These are phyloP conservation scores for Hymenoscyphus fraxineus DNA, from an alignment of 2,329 filamentous ascomycete genomes.

Conservation along the genomic window DNA sequence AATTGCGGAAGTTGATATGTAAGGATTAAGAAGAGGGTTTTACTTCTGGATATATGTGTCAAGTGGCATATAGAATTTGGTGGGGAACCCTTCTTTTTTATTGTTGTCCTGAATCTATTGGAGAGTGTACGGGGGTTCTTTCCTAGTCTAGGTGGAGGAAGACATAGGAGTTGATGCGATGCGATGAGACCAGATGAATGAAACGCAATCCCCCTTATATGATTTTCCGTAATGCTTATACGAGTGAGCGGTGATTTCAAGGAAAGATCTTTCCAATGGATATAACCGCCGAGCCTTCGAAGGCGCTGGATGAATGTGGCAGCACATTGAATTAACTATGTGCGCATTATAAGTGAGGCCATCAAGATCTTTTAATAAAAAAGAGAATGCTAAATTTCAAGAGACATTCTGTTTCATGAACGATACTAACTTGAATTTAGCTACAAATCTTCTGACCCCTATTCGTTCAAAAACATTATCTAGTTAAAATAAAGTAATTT, in stretches of 20 bases:
- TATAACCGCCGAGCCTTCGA: no score
- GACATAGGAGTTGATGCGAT: conserved; percentile 10
- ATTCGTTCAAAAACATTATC: no score
- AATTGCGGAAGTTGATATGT: conserved; percentile 9
- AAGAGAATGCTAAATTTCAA: no score
- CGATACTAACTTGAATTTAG: no score
- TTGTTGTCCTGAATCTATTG: conserved; percentile 7
- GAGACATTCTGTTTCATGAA: no score
- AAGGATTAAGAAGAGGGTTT: conserved; percentile 7
- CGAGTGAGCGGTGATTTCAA: not conserved
- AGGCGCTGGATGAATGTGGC: no score
- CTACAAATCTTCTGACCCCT: no score
- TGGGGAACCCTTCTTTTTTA: not conserved
- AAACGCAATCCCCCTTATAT: conserved; percentile 19
- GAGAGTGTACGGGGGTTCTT: conserved; percentile 22
- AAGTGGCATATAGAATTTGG: conserved; percentile 15
- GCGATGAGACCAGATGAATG: conserved; percentile 18
- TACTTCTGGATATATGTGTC: conserved; percentile 19
- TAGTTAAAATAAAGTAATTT: no score
- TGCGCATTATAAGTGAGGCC: no score
- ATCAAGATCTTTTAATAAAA: no score
- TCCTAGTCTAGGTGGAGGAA: not conserved
- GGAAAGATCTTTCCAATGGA: not conserved
- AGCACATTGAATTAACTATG: no score
- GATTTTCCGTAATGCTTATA: not conserved